Base-by-base conservation (phyloP, 306 rosid genomes). In the Vachellia collinsii region DNA sequence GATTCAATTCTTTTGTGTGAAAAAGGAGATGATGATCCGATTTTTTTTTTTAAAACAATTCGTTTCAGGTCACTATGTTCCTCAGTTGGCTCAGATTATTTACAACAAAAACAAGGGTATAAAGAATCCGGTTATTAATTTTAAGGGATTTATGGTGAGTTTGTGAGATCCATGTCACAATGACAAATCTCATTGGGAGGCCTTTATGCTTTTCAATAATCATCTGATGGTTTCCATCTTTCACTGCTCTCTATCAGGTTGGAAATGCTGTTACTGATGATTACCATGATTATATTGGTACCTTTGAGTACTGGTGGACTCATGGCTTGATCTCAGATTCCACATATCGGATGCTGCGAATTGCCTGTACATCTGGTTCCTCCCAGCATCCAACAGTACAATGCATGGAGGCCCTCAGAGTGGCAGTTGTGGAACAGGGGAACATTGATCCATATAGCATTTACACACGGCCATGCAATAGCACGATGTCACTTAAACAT, bases 81-180 rank as follows among this genome's bases (percentile, higher is more conserved):
- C 96, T 74, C 99, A 91, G 88, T 73, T 95, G 86, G 87, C 97
- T 82, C 90, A 93, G 74, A 36, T 93, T 80, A 84, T 95, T 80
- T 76, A 93, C 82, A 79, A 75, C 83, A 85, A 85, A 84, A 95
- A 90, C 84, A 88, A 87, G 79, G 98, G 94, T 82, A 69, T 87
- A 64, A 85, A 81, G 72, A 86, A 90, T 81, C 99, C 99, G 74
- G 85, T 48, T 36, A 93, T 95, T 70, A 93, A 92, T 86, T 90
- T 92, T 7, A 91, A 92, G 87, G 98, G 99, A 75, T 89, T 95
- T 85, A 65, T 95, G 96, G 99, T 95, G 88, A 92, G 93, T 79
- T 76, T 72, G 22, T 62, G 41, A 70, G 65, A 75, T 67, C 17
- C 22, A 23, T 9, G 1, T 59, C 64, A 74, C 50, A 43, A 12